Evolutionary conservation across 2,329 filamentous ascomycete species (phyloP).

Genomic region (Diaporthe destruens): DNA sequence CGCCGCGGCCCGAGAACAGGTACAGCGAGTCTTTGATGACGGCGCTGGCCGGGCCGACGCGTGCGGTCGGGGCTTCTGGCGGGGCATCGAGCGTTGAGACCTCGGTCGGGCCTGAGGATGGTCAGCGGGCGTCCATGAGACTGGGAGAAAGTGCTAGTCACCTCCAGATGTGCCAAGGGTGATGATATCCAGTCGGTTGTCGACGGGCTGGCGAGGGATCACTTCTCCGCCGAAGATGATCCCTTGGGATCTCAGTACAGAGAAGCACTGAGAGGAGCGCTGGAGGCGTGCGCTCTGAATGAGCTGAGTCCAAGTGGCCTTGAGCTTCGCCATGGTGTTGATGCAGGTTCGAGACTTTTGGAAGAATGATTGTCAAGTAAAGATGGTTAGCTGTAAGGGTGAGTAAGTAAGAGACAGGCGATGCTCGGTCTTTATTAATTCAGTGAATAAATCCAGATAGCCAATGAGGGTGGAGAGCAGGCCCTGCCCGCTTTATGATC

Average conservation of each 20-base stretch:
- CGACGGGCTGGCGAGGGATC: not conserved
- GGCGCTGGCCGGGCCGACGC: constrained; percentile 12
- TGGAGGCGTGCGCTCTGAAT: constrained; percentile 1
- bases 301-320: constrained; percentile 11
- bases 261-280: constrained; percentile 20
- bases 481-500: not conserved
- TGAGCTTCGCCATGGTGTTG: not conserved
- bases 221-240: constrained; percentile 17
- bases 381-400: too few species aligned
- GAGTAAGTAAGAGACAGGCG: not conserved
- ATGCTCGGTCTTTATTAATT: not conserved
- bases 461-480: not conserved
- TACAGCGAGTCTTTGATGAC: constrained; percentile 9
- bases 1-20: constrained; percentile 8
- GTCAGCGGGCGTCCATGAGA: not conserved
- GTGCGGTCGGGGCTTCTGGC: not conserved
- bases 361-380: not conserved
- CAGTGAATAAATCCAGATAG: not conserved
- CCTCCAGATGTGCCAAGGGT: not conserved
- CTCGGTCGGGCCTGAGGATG: not conserved
- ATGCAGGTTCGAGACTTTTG: not conserved
- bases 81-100: constrained; percentile 2
- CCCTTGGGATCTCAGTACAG: not conserved
- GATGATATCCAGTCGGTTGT: not conserved
- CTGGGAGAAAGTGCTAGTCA: not conserved